Base-by-base conservation (phyloP, 2,329 filamentous ascomycete species). In the Colletotrichum sp. region DNA sequence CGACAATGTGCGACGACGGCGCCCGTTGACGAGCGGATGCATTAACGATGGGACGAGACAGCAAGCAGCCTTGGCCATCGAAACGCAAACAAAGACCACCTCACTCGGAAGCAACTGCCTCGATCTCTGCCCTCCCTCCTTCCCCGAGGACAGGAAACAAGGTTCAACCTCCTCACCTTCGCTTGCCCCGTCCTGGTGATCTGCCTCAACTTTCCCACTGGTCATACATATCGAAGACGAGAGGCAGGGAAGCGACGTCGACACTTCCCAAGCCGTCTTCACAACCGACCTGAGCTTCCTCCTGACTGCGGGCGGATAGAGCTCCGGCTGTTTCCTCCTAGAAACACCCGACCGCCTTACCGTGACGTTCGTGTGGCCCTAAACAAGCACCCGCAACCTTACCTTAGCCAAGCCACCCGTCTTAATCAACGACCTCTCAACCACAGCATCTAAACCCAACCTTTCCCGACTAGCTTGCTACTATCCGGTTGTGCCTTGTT, bases 11-110 rank as follows among this genome's bases (percentile, higher is more conserved):
- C 62, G 71, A 70, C 73, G 61, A 58, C 15, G 13, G 73, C 64
- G 60, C 48, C 73, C 70, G 66, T 74, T 66, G 52, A 24, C 36
- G 38, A 61, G 69, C 30, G 61, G 62, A 75, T 62, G 34, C 34
- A 71, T 48, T 65, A 34, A 34, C 34, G 43, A 66, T 66, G 67
- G 67, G 71, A 74, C 28, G 67, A 64, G 64, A 52, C 43, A 21
- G 43, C 43, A 66, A n/a, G 34, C 52, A 13, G 34, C 62, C 60
- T 66, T 66, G 67, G 71, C 66, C 30, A 30, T 62, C 18, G 38
- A 48, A 48, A 18, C 38, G 18, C 38, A 43, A 43, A 43, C 38
- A 43, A 43, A 38, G 38, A 43, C 38, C 38, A 43, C 38, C 38
- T n/a, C 16, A n/a, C 32, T 66, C 36, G 70, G 66, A 64, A 62